A percentile compares a stretch with the other conserved stretches of the same genome.
Evolutionary conservation across 768 basidiomycete species (phyloP).

Genomic region (Obba rivulosa): DNA sequence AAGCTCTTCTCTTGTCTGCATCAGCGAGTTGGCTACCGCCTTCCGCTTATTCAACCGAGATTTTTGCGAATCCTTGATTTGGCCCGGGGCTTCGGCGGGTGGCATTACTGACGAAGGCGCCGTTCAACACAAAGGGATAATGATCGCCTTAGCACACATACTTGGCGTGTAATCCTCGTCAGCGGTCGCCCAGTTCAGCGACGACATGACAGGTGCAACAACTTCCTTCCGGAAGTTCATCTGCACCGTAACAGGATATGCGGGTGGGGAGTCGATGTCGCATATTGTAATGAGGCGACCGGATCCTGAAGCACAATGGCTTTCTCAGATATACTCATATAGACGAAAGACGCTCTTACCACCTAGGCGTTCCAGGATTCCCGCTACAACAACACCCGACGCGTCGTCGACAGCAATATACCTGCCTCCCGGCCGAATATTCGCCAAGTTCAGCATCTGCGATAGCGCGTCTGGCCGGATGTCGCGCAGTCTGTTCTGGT

Average conservation of each 20-base stretch:
- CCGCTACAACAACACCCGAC: constrained; percentile 82
- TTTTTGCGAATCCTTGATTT: constrained; percentile 66
- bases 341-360: constrained; percentile 37
- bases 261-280: constrained; percentile 88
- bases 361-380: constrained; percentile 81
- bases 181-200: constrained; percentile 88
- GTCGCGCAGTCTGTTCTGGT: constrained; percentile 75
- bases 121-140: constrained; percentile 4
- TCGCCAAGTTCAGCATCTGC: constrained; percentile 80
- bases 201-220: constrained; percentile 49
- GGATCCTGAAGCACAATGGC: constrained; percentile 43
- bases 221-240: constrained; percentile 78
- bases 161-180: constrained; percentile 71
- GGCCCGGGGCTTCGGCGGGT: constrained; percentile 51
- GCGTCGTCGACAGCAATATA: constrained; percentile 91
- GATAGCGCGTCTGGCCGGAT: constrained; percentile 85
- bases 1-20: constrained; percentile 67
- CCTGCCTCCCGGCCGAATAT: constrained; percentile 80
- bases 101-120: constrained; percentile 41
- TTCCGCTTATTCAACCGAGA: constrained; percentile 73
- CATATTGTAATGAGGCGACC: constrained; percentile 82
- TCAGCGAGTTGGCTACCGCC: constrained; percentile 55
- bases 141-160: constrained; percentile 24
- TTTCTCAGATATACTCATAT: neutral
- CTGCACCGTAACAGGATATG: constrained; percentile 72